phyloP scores from a whole-genome alignment of 208 protist genomes.

The Crithidia thermophila region DNA sequence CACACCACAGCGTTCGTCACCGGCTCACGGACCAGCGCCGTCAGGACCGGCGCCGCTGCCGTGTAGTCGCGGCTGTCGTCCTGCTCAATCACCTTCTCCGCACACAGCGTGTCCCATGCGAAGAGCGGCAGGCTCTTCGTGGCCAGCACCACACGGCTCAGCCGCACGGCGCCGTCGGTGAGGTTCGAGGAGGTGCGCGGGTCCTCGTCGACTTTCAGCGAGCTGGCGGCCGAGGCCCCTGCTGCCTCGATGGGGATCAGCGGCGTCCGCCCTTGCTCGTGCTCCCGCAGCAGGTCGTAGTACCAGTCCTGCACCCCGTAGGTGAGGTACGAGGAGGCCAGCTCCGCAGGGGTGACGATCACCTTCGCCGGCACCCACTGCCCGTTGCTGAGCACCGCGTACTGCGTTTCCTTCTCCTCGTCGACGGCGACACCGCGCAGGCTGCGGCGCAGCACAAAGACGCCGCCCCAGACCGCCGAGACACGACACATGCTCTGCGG shows the following conservation, averaged over 20 bases:
- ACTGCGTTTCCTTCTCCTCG: constrained; percentile 39
- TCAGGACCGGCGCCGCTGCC: constrained; percentile 42
- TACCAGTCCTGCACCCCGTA: constrained; percentile 34
- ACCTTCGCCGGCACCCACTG: constrained; percentile 70
- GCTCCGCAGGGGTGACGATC: constrained; percentile 53
- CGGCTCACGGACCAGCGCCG: constrained; percentile 40
- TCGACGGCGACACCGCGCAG: constrained; percentile 44
- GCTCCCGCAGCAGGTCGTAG: constrained; percentile 33
- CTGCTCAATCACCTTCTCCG: constrained; percentile 6
- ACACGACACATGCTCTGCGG: constrained; percentile 88
- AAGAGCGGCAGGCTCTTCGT: constrained; percentile 43
- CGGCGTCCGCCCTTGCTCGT: constrained; percentile 26
- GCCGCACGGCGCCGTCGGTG: constrained; percentile 9
- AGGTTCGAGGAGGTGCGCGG: not conserved
- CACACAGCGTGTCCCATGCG: constrained; percentile 32
- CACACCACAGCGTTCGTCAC: constrained; percentile 44
- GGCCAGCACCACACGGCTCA: constrained; percentile 63
- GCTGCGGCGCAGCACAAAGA: constrained; percentile 77
- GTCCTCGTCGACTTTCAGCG: not conserved
- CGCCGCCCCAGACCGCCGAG: constrained; percentile 83
- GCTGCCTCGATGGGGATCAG: constrained; percentile 20
- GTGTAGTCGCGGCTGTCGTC: constrained; percentile 17
- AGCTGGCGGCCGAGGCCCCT: not conserved
- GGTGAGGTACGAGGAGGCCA: constrained; percentile 18
- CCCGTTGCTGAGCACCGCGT: constrained; percentile 76